Evolutionary conservation across 2,329 filamentous ascomycete genomes (phyloP).

Genomic region (Septoria petroselini): DNA sequence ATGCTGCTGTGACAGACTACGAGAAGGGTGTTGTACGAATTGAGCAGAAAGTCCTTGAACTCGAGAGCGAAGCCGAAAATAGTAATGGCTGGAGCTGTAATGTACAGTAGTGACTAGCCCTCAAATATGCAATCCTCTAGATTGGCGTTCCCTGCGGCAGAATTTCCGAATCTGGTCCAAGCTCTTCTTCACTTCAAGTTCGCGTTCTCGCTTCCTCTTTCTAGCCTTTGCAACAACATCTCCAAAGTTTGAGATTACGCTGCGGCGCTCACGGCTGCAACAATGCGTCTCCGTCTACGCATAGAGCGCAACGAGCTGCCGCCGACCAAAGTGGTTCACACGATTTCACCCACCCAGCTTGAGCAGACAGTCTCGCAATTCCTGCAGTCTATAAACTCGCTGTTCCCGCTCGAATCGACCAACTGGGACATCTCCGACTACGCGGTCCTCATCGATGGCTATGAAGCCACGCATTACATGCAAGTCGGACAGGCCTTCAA

Average conservation of each 20-base stretch:
- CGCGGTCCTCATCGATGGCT: constrained; percentile 71
- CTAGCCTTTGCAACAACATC: neutral
- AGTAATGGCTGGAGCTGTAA: constrained; percentile 31
- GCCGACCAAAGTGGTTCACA: constrained; percentile 69
- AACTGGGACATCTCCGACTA: constrained; percentile 92
- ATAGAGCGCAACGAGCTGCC: constrained; percentile 73
- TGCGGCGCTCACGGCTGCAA: constrained; percentile 1
- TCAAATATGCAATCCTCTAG: constrained; percentile 4
- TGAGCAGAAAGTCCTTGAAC: constrained; percentile 47
- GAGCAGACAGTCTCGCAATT: constrained; percentile 67
- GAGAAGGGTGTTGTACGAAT: constrained; percentile 59
- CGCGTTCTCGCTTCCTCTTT: neutral
- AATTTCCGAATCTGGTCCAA: neutral
- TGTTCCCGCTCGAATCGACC: constrained; percentile 74
- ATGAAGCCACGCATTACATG: constrained; percentile 86
- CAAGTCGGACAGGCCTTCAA: constrained; percentile 66
- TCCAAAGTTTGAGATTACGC: neutral
- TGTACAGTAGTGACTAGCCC: constrained; percentile 23
- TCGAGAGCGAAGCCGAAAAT: constrained; percentile 57
- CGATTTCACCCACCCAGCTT: constrained; percentile 46
- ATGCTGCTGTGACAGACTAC: constrained; percentile 76
- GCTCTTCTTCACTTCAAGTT: constrained; percentile 3
- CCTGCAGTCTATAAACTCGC: constrained; percentile 72
- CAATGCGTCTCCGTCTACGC: constrained; percentile 69
- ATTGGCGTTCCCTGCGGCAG: neutral